Conservation (phyloP, 2,329 filamentous ascomycete genomes). For the Berkeleyomyces rouxiae region DNA sequence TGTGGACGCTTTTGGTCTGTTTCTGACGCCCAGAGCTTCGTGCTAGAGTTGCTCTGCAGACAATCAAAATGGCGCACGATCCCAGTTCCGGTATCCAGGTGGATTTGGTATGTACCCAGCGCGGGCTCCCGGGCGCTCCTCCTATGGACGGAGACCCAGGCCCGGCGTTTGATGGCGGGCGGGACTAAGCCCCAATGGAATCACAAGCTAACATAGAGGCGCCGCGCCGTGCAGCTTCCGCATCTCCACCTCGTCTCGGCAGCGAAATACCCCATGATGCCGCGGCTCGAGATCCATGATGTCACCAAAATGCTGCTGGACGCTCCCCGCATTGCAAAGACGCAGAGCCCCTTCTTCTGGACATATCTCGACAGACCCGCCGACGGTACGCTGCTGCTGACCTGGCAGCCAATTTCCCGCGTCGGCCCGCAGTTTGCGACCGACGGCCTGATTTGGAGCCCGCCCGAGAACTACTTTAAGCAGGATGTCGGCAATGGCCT, state of each 20-base stretch:
- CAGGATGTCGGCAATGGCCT: slow-evolving; percentile 50
- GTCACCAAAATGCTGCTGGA: slow-evolving; percentile 70
- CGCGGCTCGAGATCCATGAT: slow-evolving; percentile 54
- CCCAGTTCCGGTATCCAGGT: slow-evolving; percentile 27
- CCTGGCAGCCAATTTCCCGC: slow-evolving; percentile 70
- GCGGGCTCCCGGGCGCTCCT: neutral
- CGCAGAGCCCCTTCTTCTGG: slow-evolving; percentile 80
- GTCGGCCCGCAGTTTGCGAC: slow-evolving; percentile 62
- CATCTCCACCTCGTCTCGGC: slow-evolving; percentile 84
- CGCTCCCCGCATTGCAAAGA: slow-evolving; percentile 71
- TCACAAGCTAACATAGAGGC: neutral
- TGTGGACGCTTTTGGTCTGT: neutral
- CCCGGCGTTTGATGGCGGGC: too few relatives aligned
- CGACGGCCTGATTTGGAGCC: slow-evolving; percentile 84
- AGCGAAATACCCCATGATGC: slow-evolving; percentile 60
- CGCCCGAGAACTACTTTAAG: slow-evolving; percentile 59
- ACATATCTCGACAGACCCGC: slow-evolving; percentile 70
- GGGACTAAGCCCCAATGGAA: neutral
- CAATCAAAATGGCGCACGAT: slow-evolving; percentile 25
- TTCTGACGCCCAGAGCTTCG: neutral
- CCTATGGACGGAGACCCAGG: neutral
- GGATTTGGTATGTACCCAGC: slow-evolving; percentile 24
- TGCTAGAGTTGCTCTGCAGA: neutral
- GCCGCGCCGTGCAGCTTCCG: slow-evolving; percentile 40
- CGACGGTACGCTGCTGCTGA: slow-evolving; percentile 68